Percentiles rank a stretch among this genome's conserved stretches.
phyloP scores from a whole-genome alignment of 345 rosid species.

The Lepidium sativum region DNA sequence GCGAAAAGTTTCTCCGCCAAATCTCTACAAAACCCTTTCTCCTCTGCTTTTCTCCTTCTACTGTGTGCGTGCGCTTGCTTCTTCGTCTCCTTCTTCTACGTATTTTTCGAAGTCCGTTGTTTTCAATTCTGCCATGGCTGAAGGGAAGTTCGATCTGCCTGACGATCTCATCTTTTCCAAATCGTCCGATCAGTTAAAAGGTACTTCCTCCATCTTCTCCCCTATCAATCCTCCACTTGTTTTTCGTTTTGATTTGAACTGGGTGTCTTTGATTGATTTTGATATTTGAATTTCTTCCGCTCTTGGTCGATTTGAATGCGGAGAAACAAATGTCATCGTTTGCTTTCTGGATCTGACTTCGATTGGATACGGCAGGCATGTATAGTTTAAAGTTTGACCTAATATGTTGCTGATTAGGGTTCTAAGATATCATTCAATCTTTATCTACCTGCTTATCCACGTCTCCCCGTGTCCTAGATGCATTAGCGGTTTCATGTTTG shows the following conservation, averaged over 20 bases:
- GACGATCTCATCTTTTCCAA: conserved; percentile 68
- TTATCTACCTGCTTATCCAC: background rate
- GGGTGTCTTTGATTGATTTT: background rate
- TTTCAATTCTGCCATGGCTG: conserved; percentile 43
- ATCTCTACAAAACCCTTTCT: conserved; percentile 9
- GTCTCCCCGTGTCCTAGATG: background rate
- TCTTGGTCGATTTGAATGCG: background rate
- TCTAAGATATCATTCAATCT: background rate
- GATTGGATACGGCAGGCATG: background rate
- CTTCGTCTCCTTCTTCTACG: background rate
- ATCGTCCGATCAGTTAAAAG: conserved; percentile 54
- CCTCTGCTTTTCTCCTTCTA: background rate
- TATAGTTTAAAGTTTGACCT: background rate
- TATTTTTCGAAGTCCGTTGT: background rate
- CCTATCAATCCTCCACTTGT: background rate
- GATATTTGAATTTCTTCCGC: background rate
- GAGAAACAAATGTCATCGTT: background rate
- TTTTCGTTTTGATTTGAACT: background rate
- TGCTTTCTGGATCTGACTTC: conserved; percentile 17
- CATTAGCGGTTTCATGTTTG: background rate
- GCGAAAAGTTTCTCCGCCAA: conserved; percentile 11
- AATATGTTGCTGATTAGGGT: conserved; percentile 4
- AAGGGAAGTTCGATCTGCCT: conserved; percentile 71
- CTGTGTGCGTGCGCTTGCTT: background rate
- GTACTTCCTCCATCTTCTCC: conserved; percentile 19